phyloP scores from a whole-genome alignment of 441 rosid species.

The Lepidium campestre region DNA sequence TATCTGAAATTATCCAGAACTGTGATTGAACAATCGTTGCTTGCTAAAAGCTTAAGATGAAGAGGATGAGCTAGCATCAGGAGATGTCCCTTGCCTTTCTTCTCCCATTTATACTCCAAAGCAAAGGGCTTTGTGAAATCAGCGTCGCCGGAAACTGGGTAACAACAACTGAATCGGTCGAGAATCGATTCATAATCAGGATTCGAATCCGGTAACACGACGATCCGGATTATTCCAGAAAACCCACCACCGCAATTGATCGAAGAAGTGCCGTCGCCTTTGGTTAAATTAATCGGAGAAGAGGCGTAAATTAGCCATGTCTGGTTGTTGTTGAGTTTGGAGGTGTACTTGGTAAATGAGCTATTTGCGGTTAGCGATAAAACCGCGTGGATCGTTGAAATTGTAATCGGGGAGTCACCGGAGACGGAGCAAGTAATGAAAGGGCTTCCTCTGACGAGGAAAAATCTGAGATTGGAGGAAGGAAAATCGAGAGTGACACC shows the following conservation, averaged over 20 bases:
- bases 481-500: slow-evolving; percentile 76
- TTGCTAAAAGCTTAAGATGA: slow-evolving; percentile 55
- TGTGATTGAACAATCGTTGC: slow-evolving; percentile 31
- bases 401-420: slow-evolving; percentile 36
- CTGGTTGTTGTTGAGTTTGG: slow-evolving; percentile 69
- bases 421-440: slow-evolving; percentile 63
- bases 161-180: slow-evolving; percentile 79
- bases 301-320: slow-evolving; percentile 84
- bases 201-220: slow-evolving; percentile 40
- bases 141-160: slow-evolving; percentile 76
- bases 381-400: slow-evolving; percentile 78
- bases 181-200: slow-evolving; percentile 46
- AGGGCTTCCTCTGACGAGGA: slow-evolving; percentile 86
- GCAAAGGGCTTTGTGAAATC: slow-evolving; percentile 59
- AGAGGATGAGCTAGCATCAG: slow-evolving; percentile 95
- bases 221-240: slow-evolving; percentile 67
- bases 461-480: slow-evolving; percentile 59
- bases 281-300: slow-evolving; percentile 48
- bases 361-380: slow-evolving; percentile 41
- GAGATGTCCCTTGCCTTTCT: slow-evolving; percentile 87
- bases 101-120: slow-evolving; percentile 77
- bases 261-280: slow-evolving; percentile 32
- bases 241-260: slow-evolving; percentile 41
- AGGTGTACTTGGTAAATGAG: slow-evolving; percentile 55
- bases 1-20: slow-evolving; percentile 61